Conservation (phyloP, 73 alveolate genomes). For the Tetrahymena malaccensis region DNA sequence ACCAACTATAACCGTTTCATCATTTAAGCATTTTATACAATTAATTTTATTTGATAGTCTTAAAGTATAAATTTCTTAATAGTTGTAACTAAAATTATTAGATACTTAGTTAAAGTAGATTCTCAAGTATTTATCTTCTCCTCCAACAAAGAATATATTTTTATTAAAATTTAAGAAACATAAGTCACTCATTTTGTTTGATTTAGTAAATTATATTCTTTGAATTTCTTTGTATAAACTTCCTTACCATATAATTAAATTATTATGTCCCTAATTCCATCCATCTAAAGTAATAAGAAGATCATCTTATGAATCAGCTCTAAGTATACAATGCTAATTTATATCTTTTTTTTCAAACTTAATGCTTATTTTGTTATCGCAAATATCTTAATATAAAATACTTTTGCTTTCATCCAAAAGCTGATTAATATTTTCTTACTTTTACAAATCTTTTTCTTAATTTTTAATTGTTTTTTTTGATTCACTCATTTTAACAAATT, state of each 20-base stretch:
- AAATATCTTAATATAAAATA: neutral
- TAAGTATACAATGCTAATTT: neutral
- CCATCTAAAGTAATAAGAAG: neutral
- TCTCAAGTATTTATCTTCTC: neutral
- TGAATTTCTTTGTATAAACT: neutral
- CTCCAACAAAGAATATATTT: neutral
- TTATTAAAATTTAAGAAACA: neutral
- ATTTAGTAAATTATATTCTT: neutral
- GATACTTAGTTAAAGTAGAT: neutral
- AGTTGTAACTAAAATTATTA: neutral
- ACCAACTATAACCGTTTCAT: neutral
- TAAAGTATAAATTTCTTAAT: neutral
- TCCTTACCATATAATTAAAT: neutral
- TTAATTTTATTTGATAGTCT: neutral
- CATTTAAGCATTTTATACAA: neutral
- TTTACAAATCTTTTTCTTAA: neutral
- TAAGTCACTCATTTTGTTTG: neutral
- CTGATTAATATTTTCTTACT: neutral
- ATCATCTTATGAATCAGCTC: neutral
- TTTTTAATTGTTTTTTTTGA: neutral
- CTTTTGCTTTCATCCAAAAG: neutral
- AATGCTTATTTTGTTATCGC: neutral
- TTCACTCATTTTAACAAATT: neutral
- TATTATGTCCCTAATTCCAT: neutral
- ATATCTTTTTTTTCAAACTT: neutral